Base-by-base conservation (phyloP, 73 alveolate species). In the Paramecium pentaurelia region DNA sequence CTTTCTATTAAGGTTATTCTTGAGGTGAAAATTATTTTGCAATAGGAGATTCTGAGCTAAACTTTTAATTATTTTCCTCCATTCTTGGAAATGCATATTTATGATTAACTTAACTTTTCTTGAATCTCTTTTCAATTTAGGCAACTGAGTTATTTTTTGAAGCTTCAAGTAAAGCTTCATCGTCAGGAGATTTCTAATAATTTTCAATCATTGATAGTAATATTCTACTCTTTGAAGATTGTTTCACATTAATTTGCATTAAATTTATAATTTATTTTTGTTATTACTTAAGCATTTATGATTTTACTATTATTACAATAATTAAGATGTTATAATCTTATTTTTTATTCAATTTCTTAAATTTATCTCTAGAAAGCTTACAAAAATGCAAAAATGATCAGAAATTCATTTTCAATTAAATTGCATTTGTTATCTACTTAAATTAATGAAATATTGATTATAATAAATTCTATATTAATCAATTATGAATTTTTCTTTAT, bases 171-270 rank as follows among this genome's bases (percentile, higher is more conserved):
- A 25, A 18, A n/a, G 91, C 71, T 27, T 80, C 71, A 20, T 80
- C 54, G 16, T 80, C 58, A 44, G 91, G 77, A 20, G 91, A 40
- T 42, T 40, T 80, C 4, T 80, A 14, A 44, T 80, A 80, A 25
- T 47, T 28, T 14, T 80, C 91, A 44, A 80, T 80, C 38, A 80
- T 27, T 8, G 22, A 8, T n/a, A 80, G 91, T 20, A 80, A 47
- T 27, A 80, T 44, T 42, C 91, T 40, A 47, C 44, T 80, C 45
- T 80, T 80, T 42, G 91, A 80, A 40, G 91, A 80, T 80, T 80
- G 58, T 80, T 73, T 40, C 1, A 75, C 88, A 75, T 75, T 75
- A 22, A 34, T 75, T 12, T 75, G 34, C 84, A 64, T 64, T 64
- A 10, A 64, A 28, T 64, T 64, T 32, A 64, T 64, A 64, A 54